Evolutionary conservation across 1,139 yeast genomes (phyloP).

Genomic region (Candida pseudoviswanathii): DNA sequence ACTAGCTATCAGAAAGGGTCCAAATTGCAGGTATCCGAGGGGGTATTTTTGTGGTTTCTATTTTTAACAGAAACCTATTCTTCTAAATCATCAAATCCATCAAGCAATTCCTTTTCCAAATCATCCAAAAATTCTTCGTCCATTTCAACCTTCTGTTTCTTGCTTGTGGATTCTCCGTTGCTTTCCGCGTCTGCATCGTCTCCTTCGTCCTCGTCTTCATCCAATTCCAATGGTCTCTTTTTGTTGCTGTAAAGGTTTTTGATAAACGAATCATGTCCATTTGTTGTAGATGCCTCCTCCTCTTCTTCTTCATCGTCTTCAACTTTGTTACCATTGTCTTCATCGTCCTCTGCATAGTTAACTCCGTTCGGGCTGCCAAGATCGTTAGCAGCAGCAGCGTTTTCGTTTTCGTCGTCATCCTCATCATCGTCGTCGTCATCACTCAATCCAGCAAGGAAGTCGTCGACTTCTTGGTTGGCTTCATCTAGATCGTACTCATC

Average conservation of each 20-base stretch:
- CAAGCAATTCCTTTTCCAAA: slow-evolving; percentile 48
- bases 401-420: slow-evolving; percentile 5
- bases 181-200: slow-evolving; percentile 13
- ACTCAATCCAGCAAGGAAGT: slow-evolving; percentile 57
- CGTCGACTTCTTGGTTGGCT: slow-evolving; percentile 61
- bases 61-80: slow-evolving; percentile 14
- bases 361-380: slow-evolving; percentile 11
- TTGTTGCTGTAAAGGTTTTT: slow-evolving; percentile 29
- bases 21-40: neutral
- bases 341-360: slow-evolving; percentile 14
- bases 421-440: slow-evolving; percentile 50
- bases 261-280: slow-evolving; percentile 31
- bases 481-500: slow-evolving; percentile 54
- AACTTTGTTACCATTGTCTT: slow-evolving; percentile 15
- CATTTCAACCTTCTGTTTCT: slow-evolving; percentile 14
- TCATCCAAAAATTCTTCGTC: slow-evolving; percentile 38
- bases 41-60: neutral
- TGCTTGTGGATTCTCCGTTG: slow-evolving; percentile 6
- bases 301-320: slow-evolving; percentile 15
- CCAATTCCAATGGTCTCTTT: slow-evolving; percentile 25
- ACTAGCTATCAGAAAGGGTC: neutral
- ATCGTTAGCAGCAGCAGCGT: slow-evolving; percentile 24
- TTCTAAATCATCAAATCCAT: slow-evolving; percentile 49
- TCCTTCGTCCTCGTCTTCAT: slow-evolving; percentile 15
- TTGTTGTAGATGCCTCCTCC: slow-evolving; percentile 13